Evolutionary conservation across 2,329 filamentous ascomycete species (phyloP), one percentile per base, ranked within the genome.

Genomic region (Colletotrichum cordylinicola): DNA sequence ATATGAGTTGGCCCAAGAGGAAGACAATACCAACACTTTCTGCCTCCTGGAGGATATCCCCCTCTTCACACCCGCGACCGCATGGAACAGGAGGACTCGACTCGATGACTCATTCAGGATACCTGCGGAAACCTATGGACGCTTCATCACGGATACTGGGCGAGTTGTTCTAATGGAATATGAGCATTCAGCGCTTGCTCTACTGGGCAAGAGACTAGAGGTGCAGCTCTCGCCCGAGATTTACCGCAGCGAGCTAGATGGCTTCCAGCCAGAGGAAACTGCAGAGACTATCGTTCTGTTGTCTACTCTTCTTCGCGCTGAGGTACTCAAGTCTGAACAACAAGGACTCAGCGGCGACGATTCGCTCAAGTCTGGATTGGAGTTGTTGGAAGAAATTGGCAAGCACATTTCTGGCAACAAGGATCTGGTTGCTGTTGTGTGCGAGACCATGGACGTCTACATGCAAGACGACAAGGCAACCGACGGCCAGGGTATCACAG

Each of bases 11-110:
- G 92, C 94, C 52, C 92, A 94, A 69, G 96, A 98, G 84, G 95
- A 98, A 78, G 94, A 97, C 75, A 96, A 97, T 78, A 92, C 91
- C 31, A 97, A 98, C 79, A 92, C 91, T 21, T 94, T 98, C 76
- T 89, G 91, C 76, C 90, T 98, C 6, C 86, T 89, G 2, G 87
- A 89, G 60, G 89, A 93, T 67, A 85, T 96, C 9, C 88, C 92
- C 2, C 88, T 96, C 4, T 94, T 96, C 77, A 85, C 84, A 6
- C 82, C 88, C 77, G 82, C 86, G 67, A 82, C 88, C 74, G 85
- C 84, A 18, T 87, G 88, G 80, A 87, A 86, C 74, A 84, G 87
- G 75, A 81, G 86, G 37, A 82, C 85, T 9, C 82, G 85, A 18
- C 85, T 86, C 55, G 86, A 90, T 58, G 87, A 91, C 71, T 85